Evolutionary conservation across 805 yeast species (phyloP), one percentile per base, ranked within the genome.

Genomic region (Saccharomycopsis oosterbeekiorum): DNA sequence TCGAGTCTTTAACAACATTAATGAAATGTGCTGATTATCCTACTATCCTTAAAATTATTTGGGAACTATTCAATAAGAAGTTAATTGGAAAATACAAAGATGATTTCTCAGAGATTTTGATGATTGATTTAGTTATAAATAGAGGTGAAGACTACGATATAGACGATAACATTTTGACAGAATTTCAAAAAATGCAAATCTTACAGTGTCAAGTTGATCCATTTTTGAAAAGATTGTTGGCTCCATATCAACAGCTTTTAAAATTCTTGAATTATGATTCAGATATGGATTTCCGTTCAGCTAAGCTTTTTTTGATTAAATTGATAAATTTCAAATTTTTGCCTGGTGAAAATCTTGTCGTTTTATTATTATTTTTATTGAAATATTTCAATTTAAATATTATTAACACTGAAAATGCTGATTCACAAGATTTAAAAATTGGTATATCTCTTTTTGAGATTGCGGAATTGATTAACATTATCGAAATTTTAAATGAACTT

Each of bases 241-340:
- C 93, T 4, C 94, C 94, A 55, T 84, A 86, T 69, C 90, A 86
- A 1, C 81, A 85, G 0, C 73, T 88, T 26, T 75, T 76, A 62
- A 79, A 79, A 63, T 83, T 80, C 66, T 78, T 79, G 68, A 71
- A 72, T 17, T 69, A 74, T 9, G 66, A 70, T 59, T 57, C 62
- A 5, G 61, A 67, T 8, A 71, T 73, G 5, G 69, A 73, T 0
- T 67, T 67, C 26, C 65, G 67, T 51, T 53, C 64, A 4, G 69
- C 77, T 5, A 66, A 77, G 53, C 59, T 64, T 2, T 72, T 71
- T 58, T 59, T 78, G n/a, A 65, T 74, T 14, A 70, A 73, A 47
- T 69, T 84, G 14, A 69, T 86, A 29, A 73, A 73, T 21, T 78
- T 85, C 68, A 75, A 75, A 55, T 84, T 83, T 66, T 68, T 85